Evolutionary conservation across 192 early-diverging fungal species (phyloP).

Genomic region (Entomortierella chlamydospora): DNA sequence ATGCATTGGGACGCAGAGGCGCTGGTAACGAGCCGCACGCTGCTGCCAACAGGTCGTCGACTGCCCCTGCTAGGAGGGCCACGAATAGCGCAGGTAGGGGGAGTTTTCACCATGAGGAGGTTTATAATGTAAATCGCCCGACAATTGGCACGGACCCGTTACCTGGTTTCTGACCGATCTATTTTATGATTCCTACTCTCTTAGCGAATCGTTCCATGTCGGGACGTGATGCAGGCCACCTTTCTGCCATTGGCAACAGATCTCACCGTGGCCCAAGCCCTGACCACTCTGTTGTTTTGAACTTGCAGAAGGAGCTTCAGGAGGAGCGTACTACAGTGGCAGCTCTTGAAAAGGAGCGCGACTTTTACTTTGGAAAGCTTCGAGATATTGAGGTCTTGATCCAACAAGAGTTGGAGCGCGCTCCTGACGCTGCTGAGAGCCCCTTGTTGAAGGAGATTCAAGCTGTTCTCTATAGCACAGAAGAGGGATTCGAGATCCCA

Average conservation of each 20-base stretch:
- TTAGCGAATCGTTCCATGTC: constrained; percentile 50
- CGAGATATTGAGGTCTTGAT: constrained; percentile 94
- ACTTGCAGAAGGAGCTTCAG: constrained; percentile 80
- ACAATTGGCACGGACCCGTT: background rate
- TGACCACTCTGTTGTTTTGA: constrained; percentile 74
- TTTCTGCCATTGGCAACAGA: constrained; percentile 34
- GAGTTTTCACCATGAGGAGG: background rate
- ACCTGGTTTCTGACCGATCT: constrained; percentile 11
- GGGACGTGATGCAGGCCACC: constrained; percentile 20
- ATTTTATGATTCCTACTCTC: constrained; percentile 1
- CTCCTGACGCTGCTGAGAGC: constrained; percentile 61
- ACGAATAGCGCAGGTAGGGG: constrained; percentile 47
- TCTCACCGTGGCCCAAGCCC: constrained; percentile 48
- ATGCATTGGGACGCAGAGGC: constrained; percentile 79
- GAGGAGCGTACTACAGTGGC: constrained; percentile 90
- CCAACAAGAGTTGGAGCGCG: constrained; percentile 78
- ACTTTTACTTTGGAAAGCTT: constrained; percentile 97
- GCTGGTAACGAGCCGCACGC: constrained; percentile 52
- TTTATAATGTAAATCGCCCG: too few species aligned
- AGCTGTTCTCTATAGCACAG: constrained; percentile 92
- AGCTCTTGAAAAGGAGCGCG: constrained; percentile 95
- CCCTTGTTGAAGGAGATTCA: constrained; percentile 82
- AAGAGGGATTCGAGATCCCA: constrained; percentile 85
- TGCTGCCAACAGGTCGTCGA: constrained; percentile 56
- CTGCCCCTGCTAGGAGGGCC: constrained; percentile 51